Percentiles rank a stretch among this genome's conserved stretches.
These are phyloP conservation scores for Neurospora hispaniola DNA, from an alignment of 495 filamentous ascomycete genomes.

Conservation along the genomic window DNA sequence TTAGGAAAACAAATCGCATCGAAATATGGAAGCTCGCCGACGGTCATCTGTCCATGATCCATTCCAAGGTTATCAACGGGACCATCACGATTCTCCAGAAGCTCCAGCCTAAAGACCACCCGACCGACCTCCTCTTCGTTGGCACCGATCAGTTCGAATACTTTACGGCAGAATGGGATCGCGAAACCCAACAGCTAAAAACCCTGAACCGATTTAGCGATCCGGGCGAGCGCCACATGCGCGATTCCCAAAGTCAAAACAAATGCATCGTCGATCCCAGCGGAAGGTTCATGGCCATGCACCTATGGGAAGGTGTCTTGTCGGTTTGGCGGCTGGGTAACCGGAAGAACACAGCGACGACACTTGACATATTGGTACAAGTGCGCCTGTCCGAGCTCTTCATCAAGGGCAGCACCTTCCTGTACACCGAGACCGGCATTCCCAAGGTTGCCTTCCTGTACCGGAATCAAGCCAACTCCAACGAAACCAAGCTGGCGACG, in stretches of 20 bases:
- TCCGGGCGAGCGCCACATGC: conserved; percentile 65
- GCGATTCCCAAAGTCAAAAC: conserved; percentile 65
- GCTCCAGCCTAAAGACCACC: conserved; percentile 59
- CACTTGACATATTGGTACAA: conserved; percentile 57
- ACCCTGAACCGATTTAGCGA: conserved; percentile 60
- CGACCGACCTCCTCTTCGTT: conserved; percentile 82
- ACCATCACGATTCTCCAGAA: conserved; percentile 77
- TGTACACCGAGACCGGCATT: conserved; percentile 59
- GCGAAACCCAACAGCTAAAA: conserved; percentile 44
- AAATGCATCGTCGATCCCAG: conserved; percentile 75
- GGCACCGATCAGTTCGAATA: conserved; percentile 83
- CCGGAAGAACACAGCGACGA: conserved; percentile 42
- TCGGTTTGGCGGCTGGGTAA: conserved; percentile 52
- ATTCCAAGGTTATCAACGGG: conserved; percentile 66
- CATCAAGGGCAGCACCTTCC: conserved; percentile 70
- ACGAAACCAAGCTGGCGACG: conserved; percentile 47
- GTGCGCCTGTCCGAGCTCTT: conserved; percentile 78
- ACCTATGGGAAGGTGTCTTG: conserved; percentile 82
- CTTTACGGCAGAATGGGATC: conserved; percentile 81
- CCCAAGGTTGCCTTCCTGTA: conserved; percentile 80
- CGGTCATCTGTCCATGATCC: conserved; percentile 32
- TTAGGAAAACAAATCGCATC: conserved; percentile 80
- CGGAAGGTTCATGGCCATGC: conserved; percentile 68
- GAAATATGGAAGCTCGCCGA: conserved; percentile 61
- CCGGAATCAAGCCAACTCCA: conserved; percentile 57